Percentiles rank a stretch among this genome's conserved stretches.
These are phyloP conservation scores for Rhizomucor miehei DNA, from an alignment of 371 early-diverging fungal species.

Conservation along the genomic window DNA sequence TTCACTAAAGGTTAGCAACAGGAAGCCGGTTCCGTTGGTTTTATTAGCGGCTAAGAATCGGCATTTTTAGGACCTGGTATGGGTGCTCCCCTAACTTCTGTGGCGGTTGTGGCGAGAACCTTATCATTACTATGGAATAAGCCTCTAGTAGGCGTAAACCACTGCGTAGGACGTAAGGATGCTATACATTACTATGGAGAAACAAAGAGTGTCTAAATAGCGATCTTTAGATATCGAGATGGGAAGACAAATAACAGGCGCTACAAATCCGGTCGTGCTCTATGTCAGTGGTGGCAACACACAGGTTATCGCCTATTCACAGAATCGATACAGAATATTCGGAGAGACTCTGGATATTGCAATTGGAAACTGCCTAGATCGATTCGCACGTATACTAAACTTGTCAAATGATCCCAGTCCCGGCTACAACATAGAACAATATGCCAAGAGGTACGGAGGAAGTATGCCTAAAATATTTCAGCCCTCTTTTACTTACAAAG, in stretches of 20 bases:
- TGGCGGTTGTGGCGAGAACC: conserved; percentile 96
- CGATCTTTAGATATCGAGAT: conserved; percentile 92
- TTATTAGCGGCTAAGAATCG: neutral
- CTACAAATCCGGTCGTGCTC: conserved; percentile 95
- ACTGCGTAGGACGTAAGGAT: conserved; percentile 94
- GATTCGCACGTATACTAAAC: conserved; percentile 94
- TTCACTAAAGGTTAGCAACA: conserved; percentile 98
- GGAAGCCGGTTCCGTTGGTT: too few species aligned
- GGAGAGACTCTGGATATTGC: conserved; percentile 99
- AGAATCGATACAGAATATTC: conserved; percentile 95
- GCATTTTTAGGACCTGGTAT: conserved; percentile 90
- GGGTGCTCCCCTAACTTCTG: conserved; percentile 94
- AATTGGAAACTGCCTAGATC: conserved; percentile 98
- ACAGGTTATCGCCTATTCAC: conserved; percentile 98
- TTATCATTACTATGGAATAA: conserved; percentile 89
- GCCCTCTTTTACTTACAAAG: too few species aligned
- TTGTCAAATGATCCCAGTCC: conserved; percentile 98
- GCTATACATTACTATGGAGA: neutral
- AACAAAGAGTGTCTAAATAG: neutral
- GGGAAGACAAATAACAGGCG: conserved; percentile 98
- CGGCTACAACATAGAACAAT: conserved; percentile 98
- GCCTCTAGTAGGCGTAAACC: conserved; percentile 98
- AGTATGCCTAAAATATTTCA: conserved; percentile 1
- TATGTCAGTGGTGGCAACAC: conserved; percentile 99
- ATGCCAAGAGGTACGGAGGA: conserved; percentile 89